Evolutionary conservation across 2,329 filamentous ascomycete genomes (phyloP).

Genomic region (Colletotrichum lini): DNA sequence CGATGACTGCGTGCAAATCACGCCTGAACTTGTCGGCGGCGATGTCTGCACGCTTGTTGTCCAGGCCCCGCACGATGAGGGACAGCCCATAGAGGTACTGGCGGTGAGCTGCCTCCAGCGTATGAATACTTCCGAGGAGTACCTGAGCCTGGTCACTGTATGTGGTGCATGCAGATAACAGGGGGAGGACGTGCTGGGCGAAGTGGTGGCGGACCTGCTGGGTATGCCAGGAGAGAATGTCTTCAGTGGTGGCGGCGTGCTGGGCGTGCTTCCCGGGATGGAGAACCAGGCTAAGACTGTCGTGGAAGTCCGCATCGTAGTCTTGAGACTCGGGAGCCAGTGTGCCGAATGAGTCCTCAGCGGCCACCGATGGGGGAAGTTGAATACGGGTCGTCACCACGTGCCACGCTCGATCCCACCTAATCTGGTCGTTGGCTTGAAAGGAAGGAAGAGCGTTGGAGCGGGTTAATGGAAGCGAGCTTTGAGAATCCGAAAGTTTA

Average conservation of each 20-base stretch:
- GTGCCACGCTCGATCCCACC: slow-evolving; percentile 75
- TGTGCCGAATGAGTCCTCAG: slow-evolving; percentile 68
- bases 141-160: slow-evolving; percentile 62
- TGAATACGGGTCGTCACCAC: slow-evolving; percentile 70
- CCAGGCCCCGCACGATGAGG: slow-evolving; percentile 64
- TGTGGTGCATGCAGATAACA: slow-evolving; percentile 64
- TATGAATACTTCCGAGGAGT: slow-evolving; percentile 67
- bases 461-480: slow-evolving; percentile 40
- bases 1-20: slow-evolving; percentile 76
- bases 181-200: slow-evolving; percentile 70
- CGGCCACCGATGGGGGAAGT: slow-evolving; percentile 68
- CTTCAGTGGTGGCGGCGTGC: slow-evolving; percentile 66
- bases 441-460: slow-evolving; percentile 30
- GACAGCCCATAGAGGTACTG: slow-evolving; percentile 70
- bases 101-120: slow-evolving; percentile 71
- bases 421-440: slow-evolving; percentile 64
- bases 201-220: slow-evolving; percentile 74
- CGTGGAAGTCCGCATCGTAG: slow-evolving; percentile 61
- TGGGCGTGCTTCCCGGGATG: slow-evolving; percentile 63
- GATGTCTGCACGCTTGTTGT: slow-evolving; percentile 53
- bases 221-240: slow-evolving; percentile 73
- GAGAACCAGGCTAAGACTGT: slow-evolving; percentile 68
- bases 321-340: slow-evolving; percentile 61
- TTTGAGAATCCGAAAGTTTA: slow-evolving; percentile 36
- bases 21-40: slow-evolving; percentile 67